Conservation (phyloP, 768 basidiomycete genomes). For the Polyporus arcularius region DNA sequence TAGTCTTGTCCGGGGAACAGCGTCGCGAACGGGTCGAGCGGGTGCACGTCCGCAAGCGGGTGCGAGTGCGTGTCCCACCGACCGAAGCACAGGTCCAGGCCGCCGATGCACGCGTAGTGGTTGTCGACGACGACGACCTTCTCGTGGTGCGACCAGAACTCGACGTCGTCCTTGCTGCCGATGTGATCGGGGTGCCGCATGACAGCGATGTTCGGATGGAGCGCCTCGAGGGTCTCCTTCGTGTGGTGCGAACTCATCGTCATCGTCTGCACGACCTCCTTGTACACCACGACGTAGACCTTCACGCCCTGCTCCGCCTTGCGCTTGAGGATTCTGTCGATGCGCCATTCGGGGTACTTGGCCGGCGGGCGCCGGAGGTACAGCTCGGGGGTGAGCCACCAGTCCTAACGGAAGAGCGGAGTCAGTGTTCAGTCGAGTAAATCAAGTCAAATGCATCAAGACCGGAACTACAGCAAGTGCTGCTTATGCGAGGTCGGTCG, state of each 20-base stretch:
- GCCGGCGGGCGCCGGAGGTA: slow-evolving; percentile 93
- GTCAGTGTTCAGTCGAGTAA: background rate
- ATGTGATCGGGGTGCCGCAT: slow-evolving; percentile 93
- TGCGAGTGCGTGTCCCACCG: slow-evolving; percentile 94
- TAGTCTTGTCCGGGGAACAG: slow-evolving; percentile 95
- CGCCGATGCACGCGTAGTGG: slow-evolving; percentile 84
- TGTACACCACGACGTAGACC: slow-evolving; percentile 91
- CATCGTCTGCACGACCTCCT: slow-evolving; percentile 96
- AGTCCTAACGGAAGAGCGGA: slow-evolving; percentile 48
- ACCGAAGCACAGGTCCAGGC: slow-evolving; percentile 96
- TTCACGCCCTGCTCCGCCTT: slow-evolving; percentile 94
- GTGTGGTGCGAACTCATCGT: slow-evolving; percentile 84
- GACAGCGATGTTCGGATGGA: slow-evolving; percentile 86
- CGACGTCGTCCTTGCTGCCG: slow-evolving; percentile 76
- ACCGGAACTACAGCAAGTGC: too few relatives aligned
- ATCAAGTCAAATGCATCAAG: too few relatives aligned
- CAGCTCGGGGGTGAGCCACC: slow-evolving; percentile 95
- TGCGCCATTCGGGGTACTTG: slow-evolving; percentile 80
- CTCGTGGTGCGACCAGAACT: slow-evolving; percentile 94
- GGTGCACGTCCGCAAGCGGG: slow-evolving; percentile 91
- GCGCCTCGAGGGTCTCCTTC: slow-evolving; percentile 75
- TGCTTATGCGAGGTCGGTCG: too few relatives aligned
- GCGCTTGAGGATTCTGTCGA: slow-evolving; percentile 80
- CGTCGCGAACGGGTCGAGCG: slow-evolving; percentile 76
- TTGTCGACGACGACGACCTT: slow-evolving; percentile 91